Evolutionary conservation across 2,329 filamentous ascomycete species (phyloP), one percentile per base, ranked within the genome.

Genomic region (Alternaria incomplexa): DNA sequence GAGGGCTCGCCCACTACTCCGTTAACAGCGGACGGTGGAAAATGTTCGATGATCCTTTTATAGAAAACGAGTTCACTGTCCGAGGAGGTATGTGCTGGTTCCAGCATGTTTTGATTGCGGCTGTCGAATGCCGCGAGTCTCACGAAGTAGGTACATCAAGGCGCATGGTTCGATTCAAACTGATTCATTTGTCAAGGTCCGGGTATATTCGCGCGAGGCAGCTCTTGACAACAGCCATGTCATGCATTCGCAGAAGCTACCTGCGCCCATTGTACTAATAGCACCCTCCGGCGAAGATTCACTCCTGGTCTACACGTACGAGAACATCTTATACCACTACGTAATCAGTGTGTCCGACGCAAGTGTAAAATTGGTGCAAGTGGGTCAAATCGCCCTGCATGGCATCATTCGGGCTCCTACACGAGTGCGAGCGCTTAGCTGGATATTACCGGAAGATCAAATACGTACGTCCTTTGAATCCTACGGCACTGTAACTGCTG

Each of bases 31-130:
- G 95, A 26, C 88, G 96, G 62, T 99, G 96, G 96, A 97, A 97
- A 78, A 96, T 91, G 0, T 99, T 99, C 77, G 87, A 91, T 52
- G 93, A 94, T 72, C 87, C 90, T 25, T 88, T 87, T 28, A 87
- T 90, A 74, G 96, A 98, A 79, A 93, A 94, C 72, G 93, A 94
- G 66, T 99, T 99, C 76, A 89, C 93, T 23, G 93, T 99, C 13
- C 87, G 94, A 66, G 96, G 96, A 52, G 96, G 96, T 7, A 97
- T 99, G 94, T 98, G 95, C 78, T 99, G 96, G 96, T 94, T 97
- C 77, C 93, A 97, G 69, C 95, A 99, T 80, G 92, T 98, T 30
- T 85, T 99, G 17, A 92, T 98, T 59, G 94, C 93, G 43, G 93
- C 95, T 5, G 90, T 97, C n/a, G 96, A 99, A 79, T 90, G 89